phyloP scores from a whole-genome alignment of 78 protist species.

The Speleostelium caveatum region DNA sequence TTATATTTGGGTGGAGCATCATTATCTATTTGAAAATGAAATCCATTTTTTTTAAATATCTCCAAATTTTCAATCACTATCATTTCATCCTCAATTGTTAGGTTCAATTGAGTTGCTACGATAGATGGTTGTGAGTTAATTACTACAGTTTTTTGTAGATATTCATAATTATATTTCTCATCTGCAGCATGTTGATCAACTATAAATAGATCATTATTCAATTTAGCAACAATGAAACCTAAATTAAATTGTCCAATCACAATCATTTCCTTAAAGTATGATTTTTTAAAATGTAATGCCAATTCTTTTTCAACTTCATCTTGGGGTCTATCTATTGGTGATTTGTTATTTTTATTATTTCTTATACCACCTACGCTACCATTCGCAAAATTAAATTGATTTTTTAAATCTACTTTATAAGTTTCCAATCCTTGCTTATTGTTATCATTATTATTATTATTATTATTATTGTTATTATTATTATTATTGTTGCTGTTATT shows the following conservation, averaged over 20 bases:
- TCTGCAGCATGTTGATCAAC: constrained; percentile 98
- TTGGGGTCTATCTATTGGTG: not conserved
- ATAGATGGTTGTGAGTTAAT: constrained; percentile 51
- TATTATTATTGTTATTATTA: not conserved
- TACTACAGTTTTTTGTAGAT: constrained; percentile 11
- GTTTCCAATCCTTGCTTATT: not conserved
- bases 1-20: constrained; percentile 70
- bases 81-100: constrained; percentile 82
- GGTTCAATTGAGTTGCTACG: constrained; percentile 2
- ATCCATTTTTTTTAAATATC: constrained; percentile 84
- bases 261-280: constrained; percentile 84
- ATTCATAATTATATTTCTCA: constrained; percentile 95
- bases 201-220: constrained; percentile 89
- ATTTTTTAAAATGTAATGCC: constrained; percentile 42
- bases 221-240: constrained; percentile 93
- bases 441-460: not conserved
- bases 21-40: constrained; percentile 55
- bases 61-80: constrained; percentile 69
- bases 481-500: constrained; percentile 7
- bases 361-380: not conserved
- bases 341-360: not conserved
- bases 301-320: constrained; percentile 40
- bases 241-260: constrained; percentile 96
- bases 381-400: not conserved
- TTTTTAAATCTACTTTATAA: not conserved